Evolutionary conservation across 1,284 basidiomycete species (phyloP), one percentile per base, ranked within the genome.

Genomic region (Cutaneotrichosporon sp.): DNA sequence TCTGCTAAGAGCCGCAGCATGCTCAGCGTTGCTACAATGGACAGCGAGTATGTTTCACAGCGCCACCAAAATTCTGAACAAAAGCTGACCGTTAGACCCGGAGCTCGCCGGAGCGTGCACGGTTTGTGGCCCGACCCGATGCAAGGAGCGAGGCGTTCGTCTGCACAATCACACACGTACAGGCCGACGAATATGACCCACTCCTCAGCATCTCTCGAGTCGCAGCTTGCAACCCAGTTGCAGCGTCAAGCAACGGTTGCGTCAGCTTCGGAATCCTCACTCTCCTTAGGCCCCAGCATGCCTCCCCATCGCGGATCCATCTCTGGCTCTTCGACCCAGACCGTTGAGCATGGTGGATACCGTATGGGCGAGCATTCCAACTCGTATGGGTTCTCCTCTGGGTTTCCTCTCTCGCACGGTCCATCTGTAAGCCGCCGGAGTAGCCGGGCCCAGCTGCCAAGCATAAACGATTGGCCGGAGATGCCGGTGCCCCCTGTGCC

Each of bases 191-290:
- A 81, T 24, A 88, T 85, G 25, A 83, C 82, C 37, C 82, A 85
- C 19, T 88, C 87, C 16, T 90, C 88, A 9, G 84, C 86, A 55
- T 89, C 87, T 26, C 72, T 87, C 53, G 88, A 90, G 64, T 84
- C 86, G 46, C 87, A 88, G 62, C 80, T 90, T 50, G 84, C 83
- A 16, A 81, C 85, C 59, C 86, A 88, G 61, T 90, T 90, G 68
- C 79, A 81, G 46, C 79, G 82, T 14, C 85, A 84, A 45, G 84
- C 86, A 2, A 86, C 85, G 26, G 80, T 89, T 38, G 83, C 61
- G 3, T 60, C 53, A 6, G 52, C 45, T 2, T 53, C 52, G 6
- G 55, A 51, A 22, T 52, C 55, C n/a, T 49, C 55, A 10, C 29
- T 56, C 5, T 54, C 52, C 2, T 33, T 54, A 7, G 59, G 59